Evolutionary conservation across 495 filamentous ascomycete species (phyloP), one percentile per base, ranked within the genome.

Genomic region (Neurospora tetraspora): DNA sequence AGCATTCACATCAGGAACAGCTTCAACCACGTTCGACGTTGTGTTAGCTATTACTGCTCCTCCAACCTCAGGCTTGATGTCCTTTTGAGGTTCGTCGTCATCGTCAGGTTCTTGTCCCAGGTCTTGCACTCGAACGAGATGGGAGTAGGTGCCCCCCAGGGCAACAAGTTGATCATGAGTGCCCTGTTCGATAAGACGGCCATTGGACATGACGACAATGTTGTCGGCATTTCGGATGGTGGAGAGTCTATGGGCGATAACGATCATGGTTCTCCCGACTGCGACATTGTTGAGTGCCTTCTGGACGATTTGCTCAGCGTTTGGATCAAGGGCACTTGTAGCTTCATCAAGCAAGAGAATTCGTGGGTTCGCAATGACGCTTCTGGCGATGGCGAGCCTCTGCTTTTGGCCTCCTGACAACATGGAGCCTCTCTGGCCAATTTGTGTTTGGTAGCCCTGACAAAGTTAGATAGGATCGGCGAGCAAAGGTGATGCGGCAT

Each of bases 301-400:
- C 79, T 94, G 90, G 12, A 94, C 86, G 8, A 89, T 85, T 8
- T 83, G 80, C 74, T 93, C 91, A 72, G 88, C 89, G 31, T 85
- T 85, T 5, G 86, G 84, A 76, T 96, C 93, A 16, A 96, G 82
- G 34, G 92, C 90, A 76, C 88, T 89, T 0, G 92, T 96, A 0
- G 90, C 91, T 76, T 95, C 92, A 75, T 95, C 92, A 31, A 96
- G 81, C 23, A 96, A 88, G 18, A 96, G 80, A 38, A 96, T 88
- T n/a, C 87, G 87, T 0, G 92, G 90, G 71, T 94, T 86, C 40
- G 89, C 87, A 14, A 96, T 78, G 65, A 88, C 87, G 20, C 89
- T 88, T 69, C 91, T 80, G 14, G 90, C 90, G 71, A 92, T 89
- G 12, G 89, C 89, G 16, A 92, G 83, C 18, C 91, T 80, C 74